Base-by-base conservation (phyloP, 139 green algal species). In the Chlorella sp. region DNA sequence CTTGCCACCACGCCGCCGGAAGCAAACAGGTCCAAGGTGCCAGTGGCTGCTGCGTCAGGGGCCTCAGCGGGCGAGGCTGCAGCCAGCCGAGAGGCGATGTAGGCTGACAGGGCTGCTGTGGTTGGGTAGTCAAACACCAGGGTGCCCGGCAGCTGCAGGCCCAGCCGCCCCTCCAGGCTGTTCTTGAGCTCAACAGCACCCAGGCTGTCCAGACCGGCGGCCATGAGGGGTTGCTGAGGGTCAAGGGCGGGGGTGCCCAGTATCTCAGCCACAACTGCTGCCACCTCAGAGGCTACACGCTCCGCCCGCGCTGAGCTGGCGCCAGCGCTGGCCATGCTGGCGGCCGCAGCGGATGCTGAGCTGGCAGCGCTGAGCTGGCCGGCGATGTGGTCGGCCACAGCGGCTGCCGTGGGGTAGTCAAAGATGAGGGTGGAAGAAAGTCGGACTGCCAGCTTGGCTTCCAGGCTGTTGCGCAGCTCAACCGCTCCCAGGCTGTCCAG, bases 81-180 rank as follows among this genome's bases (percentile, higher is more conserved):
- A 2, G 30, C 34, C 24, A 92, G 64, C 26, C 90, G 81, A 22
- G 80, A 76, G 66, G 93, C 64, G 14, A 96, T 66, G 90, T 88
- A 93, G 26, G 81, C 73, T 2, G 89, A 57, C 3, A 96, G 91
- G 30, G 92, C 86, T 19, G 82, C 37, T 12, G 94, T 76, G 14
- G 92, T 94, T 34, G 93, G 93, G 87, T 95, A 95, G 88, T 95
- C 93, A 83, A 95, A 95, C 32, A 94, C 93, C 80, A 94, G 48
- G 15, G 93, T 95, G 75, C 21, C 53, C 3, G 93, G 93, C 60
- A 95, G 88, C 40, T 82, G 68, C 32, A 92, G 24, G 14, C 76
- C 75, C 21, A 93, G 36, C 60, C 61, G 18, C 1, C 71, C 82
- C 89, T 97, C 90, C 37, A 93, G 92, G 57, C 66, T 81, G 86